Base-by-base conservation (phyloP, 768 basidiomycete genomes). In the Heimioporus sp. region DNA sequence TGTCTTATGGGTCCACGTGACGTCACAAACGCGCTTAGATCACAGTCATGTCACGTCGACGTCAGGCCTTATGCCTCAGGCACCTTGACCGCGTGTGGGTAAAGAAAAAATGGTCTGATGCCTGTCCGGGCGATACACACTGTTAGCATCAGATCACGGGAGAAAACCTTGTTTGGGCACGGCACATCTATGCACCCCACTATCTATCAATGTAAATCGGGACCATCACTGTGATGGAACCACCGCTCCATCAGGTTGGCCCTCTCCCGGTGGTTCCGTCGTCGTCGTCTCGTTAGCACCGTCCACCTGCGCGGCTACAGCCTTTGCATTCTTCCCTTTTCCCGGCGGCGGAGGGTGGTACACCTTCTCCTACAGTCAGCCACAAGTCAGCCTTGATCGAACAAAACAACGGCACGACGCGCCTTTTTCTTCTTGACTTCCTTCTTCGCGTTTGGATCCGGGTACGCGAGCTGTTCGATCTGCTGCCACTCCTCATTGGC, bases 291-390 rank as follows among this genome's bases (percentile, higher is more conserved):
- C 53, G 30, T 48, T 37, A 15, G 34, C 15, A n/a, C 49, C 56
- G 37, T 56, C 59, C 15, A 46, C 59, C 15, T 43, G 48, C 10
- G 39, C 28, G 34, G 51, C 9, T n/a, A 15, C 48, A 3, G 13
- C 42, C 21, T 60, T 59, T 8, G 49, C 49, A 43, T 82, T 83
- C 68, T 78, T 88, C 38, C 86, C 89, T 58, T 84, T 91, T 1
- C 87, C 88, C 0, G 87, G 87, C 2, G 89, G 90, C 9, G 88
- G 90, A 4, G 90, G 90, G 61, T 87, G 86, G 73, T 90, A 92
- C 9, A 85, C 83, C 67, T 90, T 90, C 49, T 83, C 85, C 88
- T 90, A 52, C 0, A 57, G 11, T 8, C 36, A 17, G 24, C 24
- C 24, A 6, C 24, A 36, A 12, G 43, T 56, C 5, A 62, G 38